Conservation (phyloP, 768 basidiomycete species). For the Mycena vitilis region DNA sequence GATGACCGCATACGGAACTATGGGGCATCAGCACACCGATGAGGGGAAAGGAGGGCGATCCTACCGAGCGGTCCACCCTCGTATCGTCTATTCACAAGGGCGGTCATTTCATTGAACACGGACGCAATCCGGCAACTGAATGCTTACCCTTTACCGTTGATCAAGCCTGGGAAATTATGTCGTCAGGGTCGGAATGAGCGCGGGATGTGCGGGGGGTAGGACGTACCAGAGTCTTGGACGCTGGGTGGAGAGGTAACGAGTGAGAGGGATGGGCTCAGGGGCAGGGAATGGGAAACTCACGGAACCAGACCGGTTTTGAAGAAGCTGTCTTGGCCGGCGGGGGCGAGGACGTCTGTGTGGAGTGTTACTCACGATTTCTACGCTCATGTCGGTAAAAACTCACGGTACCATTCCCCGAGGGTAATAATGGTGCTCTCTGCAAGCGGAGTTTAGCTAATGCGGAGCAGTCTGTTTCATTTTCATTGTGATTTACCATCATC, state of each 20-base stretch:
- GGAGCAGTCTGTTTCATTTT: conserved; percentile 10
- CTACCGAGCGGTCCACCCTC: conserved; percentile 51
- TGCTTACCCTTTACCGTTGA: conserved; percentile 52
- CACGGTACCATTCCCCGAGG: conserved; percentile 45
- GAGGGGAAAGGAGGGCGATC: conserved; percentile 30
- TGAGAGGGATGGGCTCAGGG: neutral
- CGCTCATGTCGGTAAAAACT: neutral
- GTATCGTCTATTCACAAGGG: conserved; percentile 47
- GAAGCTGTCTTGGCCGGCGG: conserved; percentile 44
- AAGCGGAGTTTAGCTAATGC: conserved; percentile 15
- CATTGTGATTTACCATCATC: conserved; percentile 47
- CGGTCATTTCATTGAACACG: no score
- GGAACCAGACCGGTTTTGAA: conserved; percentile 46
- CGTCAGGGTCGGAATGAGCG: neutral
- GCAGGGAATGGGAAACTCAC: conserved; percentile 31
- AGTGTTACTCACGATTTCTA: neutral
- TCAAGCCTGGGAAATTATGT: conserved; percentile 41
- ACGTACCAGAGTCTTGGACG: conserved; percentile 50
- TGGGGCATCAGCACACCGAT: conserved; percentile 28
- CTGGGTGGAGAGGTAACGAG: conserved; percentile 15
- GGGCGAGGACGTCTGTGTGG: conserved; percentile 43
- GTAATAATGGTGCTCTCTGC: conserved; percentile 51
- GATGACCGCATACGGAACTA: conserved; percentile 54
- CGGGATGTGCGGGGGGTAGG: neutral
- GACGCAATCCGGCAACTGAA: conserved; percentile 44